A percentile compares a stretch with the other conserved stretches of the same genome.
These are phyloP conservation scores for Chaetomium strumarium DNA, from an alignment of 2,329 filamentous ascomycete species.

Conservation along the genomic window DNA sequence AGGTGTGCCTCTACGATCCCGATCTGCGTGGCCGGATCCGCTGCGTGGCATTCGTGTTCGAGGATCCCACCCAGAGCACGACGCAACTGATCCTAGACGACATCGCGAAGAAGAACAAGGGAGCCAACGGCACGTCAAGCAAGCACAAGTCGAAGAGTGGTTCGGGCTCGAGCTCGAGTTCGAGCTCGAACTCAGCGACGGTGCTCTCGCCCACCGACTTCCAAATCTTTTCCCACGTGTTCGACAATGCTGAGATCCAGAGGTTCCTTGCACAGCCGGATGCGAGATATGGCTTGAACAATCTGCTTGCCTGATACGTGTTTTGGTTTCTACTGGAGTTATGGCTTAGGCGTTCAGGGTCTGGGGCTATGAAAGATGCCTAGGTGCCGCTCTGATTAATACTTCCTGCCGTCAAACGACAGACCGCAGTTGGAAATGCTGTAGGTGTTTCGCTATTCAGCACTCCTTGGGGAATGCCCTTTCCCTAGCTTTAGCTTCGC, in stretches of 20 bases:
- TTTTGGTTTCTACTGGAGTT: not conserved
- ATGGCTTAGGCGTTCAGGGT: conserved; percentile 1
- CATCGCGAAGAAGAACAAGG: conserved; percentile 45
- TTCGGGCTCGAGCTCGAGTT: conserved; percentile 28
- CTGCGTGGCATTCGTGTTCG: conserved; percentile 60
- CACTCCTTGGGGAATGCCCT: not conserved
- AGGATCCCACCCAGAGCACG: conserved; percentile 50
- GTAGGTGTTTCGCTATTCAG: not conserved
- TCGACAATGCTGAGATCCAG: conserved; percentile 45
- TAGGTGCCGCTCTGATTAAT: too few species aligned
- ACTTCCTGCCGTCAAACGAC: too few species aligned
- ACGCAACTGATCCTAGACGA: conserved; percentile 49
- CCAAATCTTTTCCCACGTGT: conserved; percentile 49
- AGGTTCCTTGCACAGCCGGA: conserved; percentile 46
- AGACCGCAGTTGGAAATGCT: too few species aligned
- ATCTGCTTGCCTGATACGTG: conserved; percentile 36
- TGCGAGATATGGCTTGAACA: conserved; percentile 48
- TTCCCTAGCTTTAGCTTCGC: not conserved
- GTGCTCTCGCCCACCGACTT: conserved; percentile 37
- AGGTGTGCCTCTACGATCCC: conserved; percentile 56
- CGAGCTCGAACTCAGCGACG: conserved; percentile 28
- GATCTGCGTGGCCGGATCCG: conserved; percentile 57
- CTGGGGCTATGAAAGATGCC: too few species aligned
- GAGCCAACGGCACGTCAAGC: conserved; percentile 26
- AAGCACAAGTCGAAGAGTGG: conserved; percentile 30